Conservation (phyloP, 2,329 filamentous ascomycete species). For the Nemania diffusa region DNA sequence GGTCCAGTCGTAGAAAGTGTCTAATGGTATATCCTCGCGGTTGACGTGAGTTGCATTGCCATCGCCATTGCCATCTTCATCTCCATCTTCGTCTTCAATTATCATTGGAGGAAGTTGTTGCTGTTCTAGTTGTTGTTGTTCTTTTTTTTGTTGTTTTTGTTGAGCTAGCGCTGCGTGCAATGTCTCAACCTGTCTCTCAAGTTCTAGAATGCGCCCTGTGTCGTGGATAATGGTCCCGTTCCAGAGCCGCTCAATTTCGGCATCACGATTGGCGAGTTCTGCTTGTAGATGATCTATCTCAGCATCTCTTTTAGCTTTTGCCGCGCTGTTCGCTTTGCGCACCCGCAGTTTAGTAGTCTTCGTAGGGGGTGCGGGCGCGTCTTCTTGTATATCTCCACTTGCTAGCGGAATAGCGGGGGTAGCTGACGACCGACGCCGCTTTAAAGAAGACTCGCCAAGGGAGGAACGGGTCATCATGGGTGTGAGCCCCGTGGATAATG, state of each 20-base stretch:
- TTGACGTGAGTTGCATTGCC: slow-evolving; percentile 1
- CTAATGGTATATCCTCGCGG: slow-evolving; percentile 26
- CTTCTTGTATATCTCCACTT: slow-evolving; percentile 30
- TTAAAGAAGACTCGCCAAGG: slow-evolving; percentile 51
- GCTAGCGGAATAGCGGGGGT: slow-evolving; percentile 44
- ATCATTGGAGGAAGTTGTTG: slow-evolving; percentile 20
- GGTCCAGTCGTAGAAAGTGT: slow-evolving; percentile 60
- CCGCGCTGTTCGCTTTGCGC: slow-evolving; percentile 42
- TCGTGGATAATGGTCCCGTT: slow-evolving; percentile 61
- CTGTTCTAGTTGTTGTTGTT: slow-evolving; percentile 17
- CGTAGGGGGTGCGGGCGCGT: slow-evolving; percentile 50
- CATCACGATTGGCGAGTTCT: slow-evolving; percentile 62
- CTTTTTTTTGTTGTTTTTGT: no score
- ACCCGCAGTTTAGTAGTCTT: slow-evolving; percentile 54
- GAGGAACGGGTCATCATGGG: slow-evolving; percentile 66
- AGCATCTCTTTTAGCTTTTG: slow-evolving; percentile 48
- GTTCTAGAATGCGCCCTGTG: slow-evolving; percentile 53
- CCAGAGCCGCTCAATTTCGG: slow-evolving; percentile 63
- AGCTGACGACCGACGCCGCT: slow-evolving; percentile 56
- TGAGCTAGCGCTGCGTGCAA: slow-evolving; percentile 50
- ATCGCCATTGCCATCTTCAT: no score
- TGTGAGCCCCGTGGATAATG: slow-evolving; percentile 66
- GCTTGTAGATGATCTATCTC: slow-evolving; percentile 62
- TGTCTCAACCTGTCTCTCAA: slow-evolving; percentile 51
- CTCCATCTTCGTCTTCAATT: slow-evolving; percentile 23